Base-by-base conservation (phyloP, 495 filamentous ascomycete genomes). In the Cercophora newfieldiana region DNA sequence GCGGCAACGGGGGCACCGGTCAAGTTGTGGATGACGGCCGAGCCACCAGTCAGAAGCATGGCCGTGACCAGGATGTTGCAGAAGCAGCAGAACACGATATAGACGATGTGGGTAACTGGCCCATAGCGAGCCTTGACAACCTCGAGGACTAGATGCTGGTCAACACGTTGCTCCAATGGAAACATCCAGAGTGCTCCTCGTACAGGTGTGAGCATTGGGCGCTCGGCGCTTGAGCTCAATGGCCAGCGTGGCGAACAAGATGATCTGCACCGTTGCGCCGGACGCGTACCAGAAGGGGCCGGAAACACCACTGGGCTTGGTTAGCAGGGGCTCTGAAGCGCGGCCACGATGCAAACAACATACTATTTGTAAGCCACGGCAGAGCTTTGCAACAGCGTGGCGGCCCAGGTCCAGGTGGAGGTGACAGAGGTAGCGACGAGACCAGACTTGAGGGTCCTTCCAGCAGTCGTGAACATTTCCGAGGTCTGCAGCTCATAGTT, bases 141-240 rank as follows among this genome's bases (percentile, higher is more conserved):
- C 53, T 82, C 79, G 1, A 82, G 70, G 21, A 78, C n/a, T n/a
- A n/a, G n/a, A n/a, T n/a, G n/a, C n/a, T n/a, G n/a, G n/a, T n/a
- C n/a, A n/a, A n/a, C n/a, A n/a, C n/a, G n/a, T n/a, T n/a, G n/a
- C n/a, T n/a, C n/a, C n/a, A n/a, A n/a, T n/a, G n/a, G n/a, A n/a
- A n/a, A n/a, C n/a, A n/a, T n/a, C n/a, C n/a, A n/a, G n/a, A n/a
- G n/a, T n/a, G n/a, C n/a, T n/a, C n/a, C n/a, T n/a, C n/a, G n/a
- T n/a, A n/a, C n/a, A 78, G 2, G 81, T 83, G 67, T 81, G 78
- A 5, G 80, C 80, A 49, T 78, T 74, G 0, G 79, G 79, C 12
- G 80, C 78, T 64, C 79, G 80, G n/a, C 71, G 65, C 62, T 85
- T 85, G 65, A 80, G 74, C 19, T 79, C 77, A 25, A 82, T 78